Evolutionary conservation across 371 early-diverging fungal species (phyloP), one percentile per base, ranked within the genome.

Genomic region (Apophysomyces trapeziformis): DNA sequence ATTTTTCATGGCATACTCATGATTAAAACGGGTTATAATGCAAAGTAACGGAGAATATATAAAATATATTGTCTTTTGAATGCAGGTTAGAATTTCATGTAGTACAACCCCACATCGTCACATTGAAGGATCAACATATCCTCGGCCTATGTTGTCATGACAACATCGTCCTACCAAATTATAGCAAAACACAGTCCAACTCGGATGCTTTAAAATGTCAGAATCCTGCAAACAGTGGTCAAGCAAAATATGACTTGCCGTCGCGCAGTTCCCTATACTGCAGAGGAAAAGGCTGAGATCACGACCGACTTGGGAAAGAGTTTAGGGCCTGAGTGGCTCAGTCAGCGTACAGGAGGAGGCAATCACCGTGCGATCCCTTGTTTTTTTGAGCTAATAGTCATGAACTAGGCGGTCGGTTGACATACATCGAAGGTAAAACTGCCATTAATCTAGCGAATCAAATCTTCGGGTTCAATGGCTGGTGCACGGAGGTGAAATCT

Each of bases 401-500:
- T 6, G 58, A 36, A 1, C n/a, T 39, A 39, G 67, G 67, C n/a
- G 83, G 78, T 7, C 83, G 84, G 39, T 72, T 96, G 57, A 84
- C 87, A 3, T 99, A 99, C 69, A 76, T 99, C 46, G 98, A 98
- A 75, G 99, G 99, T 5, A 90, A 92, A 88, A 87, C 88, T 35
- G 90, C 89, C 18, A 94, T 99, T 60, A 86, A 89, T 60, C 67
- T 99, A 36, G 99, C 99, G 45, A 99, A 99, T 76, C 91, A 95
- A 58, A 84, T 99, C 16, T 99, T 99, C 86, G 99, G 99, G 0
- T 99, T 96, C 74, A 88, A 99, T 73, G 99, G 99, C 3, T 99
- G 99, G 99, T 88, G 91, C 21, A 88, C 93, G 32, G 80, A 87
- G 35, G 89, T 99, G 65, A 78, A 89, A 60, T 85, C 85, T 37